Evolutionary conservation across 257 asterid genomes (phyloP), one percentile per base, ranked within the genome.

Genomic region (Salvia rosmarinus): DNA sequence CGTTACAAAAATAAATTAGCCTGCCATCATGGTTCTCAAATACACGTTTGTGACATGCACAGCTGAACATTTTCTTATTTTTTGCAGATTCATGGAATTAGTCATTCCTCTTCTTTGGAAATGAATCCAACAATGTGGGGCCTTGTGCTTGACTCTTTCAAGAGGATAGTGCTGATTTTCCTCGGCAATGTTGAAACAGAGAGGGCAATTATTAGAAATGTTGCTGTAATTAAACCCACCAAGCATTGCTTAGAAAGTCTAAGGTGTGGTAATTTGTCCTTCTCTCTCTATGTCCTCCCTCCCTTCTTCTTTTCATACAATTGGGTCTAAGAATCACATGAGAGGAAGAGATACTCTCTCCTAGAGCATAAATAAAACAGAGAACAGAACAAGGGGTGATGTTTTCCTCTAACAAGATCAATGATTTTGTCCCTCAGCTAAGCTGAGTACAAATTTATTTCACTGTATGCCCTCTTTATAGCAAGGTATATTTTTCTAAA

Each of bases 241-340:
- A 82, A 84, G 78, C 87, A 86, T 42, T 85, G 92, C 82, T 78
- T 89, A 37, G 95, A 87, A 78, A 86, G 82, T 75, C 49, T 86
- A 80, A 77, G 94, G 98, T 92, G 79, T 32, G 81, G 46, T 62
- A 50, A 43, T 74, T 35, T 62, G 17, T 67, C 70, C 64, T 23
- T 42, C 73, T 65, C 34, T 10, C 51, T 39, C 10, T 19, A 16
- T 3, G 7, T 56, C 9, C 59, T 21, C 35, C 35, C 50, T 50
- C 68, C 43, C 59, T 46, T 65, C 60, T 21, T 67, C 47, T 60
- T 30, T 20, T 44, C 49, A 3, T 60, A 16, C 30, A 6, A 30
- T 16, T 60, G 14, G 44, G 35, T 7, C 16, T 16, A 9, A 8
- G 16, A 9, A 9, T n/a, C n/a, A 35, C 16, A 59, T 9, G 0